Conservation (phyloP, 768 basidiomycete genomes). For the Rhodotorula paludigena region DNA sequence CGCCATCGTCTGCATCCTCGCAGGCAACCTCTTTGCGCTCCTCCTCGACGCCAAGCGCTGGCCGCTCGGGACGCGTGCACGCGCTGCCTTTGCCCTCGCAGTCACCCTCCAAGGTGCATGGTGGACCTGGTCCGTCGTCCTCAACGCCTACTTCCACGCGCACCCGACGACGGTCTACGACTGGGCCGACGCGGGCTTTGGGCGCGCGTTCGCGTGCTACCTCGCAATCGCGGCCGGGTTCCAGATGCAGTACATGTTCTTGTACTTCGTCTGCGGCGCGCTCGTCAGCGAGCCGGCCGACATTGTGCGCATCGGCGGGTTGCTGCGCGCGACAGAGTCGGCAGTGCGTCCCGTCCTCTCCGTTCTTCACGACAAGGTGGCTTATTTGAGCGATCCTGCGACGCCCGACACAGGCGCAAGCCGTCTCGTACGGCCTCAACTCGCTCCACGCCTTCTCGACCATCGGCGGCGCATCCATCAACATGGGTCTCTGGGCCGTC, state of each 20-base stretch:
- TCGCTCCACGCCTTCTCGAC: slow-evolving; percentile 9
- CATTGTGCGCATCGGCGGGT: slow-evolving; percentile 23
- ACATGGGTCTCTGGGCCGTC: slow-evolving; percentile 27
- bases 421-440: slow-evolving; percentile 28
- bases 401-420: slow-evolving; percentile 18
- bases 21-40: slow-evolving; percentile 19
- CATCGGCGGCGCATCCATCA: slow-evolving; percentile 29
- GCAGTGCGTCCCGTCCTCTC: not conserved
- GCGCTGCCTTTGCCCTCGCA: not conserved
- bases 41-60: slow-evolving; percentile 3
- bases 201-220: slow-evolving; percentile 13
- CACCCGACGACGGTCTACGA: slow-evolving; percentile 4
- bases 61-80: slow-evolving; percentile 13
- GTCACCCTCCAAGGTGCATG: slow-evolving; percentile 4
- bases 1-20: slow-evolving; percentile 22
- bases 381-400: too few relatives aligned
- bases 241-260: slow-evolving; percentile 22
- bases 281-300: slow-evolving; percentile 19
- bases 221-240: slow-evolving; percentile 11
- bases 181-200: slow-evolving; percentile 13
- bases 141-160: slow-evolving; percentile 3
- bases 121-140: slow-evolving; percentile 23
- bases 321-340: slow-evolving; percentile 22
- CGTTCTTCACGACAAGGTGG: too few relatives aligned
- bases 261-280: slow-evolving; percentile 17